Evolutionary conservation across 768 basidiomycete species (phyloP).

Genomic region (Xerocomus potaroensis): DNA sequence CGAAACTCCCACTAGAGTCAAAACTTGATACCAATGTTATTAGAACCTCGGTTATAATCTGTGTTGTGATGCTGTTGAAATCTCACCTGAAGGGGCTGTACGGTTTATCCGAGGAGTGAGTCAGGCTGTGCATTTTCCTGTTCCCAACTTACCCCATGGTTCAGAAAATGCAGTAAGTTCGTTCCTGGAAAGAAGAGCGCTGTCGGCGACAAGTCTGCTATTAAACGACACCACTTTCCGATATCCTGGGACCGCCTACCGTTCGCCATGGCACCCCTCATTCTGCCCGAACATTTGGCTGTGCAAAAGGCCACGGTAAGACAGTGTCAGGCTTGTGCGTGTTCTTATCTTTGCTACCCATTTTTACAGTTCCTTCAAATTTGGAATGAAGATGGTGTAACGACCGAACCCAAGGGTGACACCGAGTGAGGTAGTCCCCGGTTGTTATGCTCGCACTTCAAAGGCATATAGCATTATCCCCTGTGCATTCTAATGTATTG

Average conservation of each 20-base stretch:
- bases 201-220: constrained; percentile 77
- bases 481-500: constrained; percentile 26
- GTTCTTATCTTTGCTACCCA: constrained; percentile 6
- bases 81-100: constrained; percentile 81
- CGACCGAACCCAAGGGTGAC: constrained; percentile 57
- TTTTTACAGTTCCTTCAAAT: constrained; percentile 60
- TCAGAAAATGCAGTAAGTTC: constrained; percentile 89
- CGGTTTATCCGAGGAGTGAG: constrained; percentile 87
- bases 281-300: constrained; percentile 57
- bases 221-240: constrained; percentile 54
- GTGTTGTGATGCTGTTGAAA: constrained; percentile 86
- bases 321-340: constrained; percentile 12
- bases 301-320: constrained; percentile 63
- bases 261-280: constrained; percentile 55
- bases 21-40: constrained; percentile 34
- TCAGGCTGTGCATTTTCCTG: constrained; percentile 5
- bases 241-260: constrained; percentile 74
- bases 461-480: constrained; percentile 27
- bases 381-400: constrained; percentile 79
- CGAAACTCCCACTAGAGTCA: constrained; percentile 1
- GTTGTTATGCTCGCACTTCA: not conserved
- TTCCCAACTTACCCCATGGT: not conserved
- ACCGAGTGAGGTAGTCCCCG: constrained; percentile 23
- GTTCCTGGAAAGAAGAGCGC: constrained; percentile 85
- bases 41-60: constrained; percentile 70